Conservation (phyloP, 148 eudicot species). For the Diospyros lotus region DNA sequence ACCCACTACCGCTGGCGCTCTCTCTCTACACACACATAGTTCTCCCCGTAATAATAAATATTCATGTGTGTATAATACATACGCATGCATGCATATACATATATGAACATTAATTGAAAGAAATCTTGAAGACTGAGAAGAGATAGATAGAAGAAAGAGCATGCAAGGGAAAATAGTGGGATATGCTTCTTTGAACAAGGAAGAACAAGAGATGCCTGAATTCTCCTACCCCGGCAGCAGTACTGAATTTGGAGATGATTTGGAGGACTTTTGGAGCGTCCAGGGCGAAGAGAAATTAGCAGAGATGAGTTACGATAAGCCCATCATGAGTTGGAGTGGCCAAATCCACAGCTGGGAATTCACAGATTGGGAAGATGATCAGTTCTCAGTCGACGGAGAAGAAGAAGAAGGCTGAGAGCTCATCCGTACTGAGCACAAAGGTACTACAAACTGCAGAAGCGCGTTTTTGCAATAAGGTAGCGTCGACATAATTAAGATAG, state of each 20-base stretch:
- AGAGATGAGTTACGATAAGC: slow-evolving; percentile 1
- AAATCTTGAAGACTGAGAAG: not conserved
- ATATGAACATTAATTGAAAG: too few species aligned
- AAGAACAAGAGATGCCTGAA: slow-evolving; percentile 29
- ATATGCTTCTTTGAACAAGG: slow-evolving; percentile 21
- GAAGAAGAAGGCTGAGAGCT: slow-evolving; percentile 9
- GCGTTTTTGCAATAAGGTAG: not conserved
- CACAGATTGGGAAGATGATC: slow-evolving; percentile 19
- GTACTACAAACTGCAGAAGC: slow-evolving; percentile 1
- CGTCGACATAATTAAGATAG: slow-evolving; percentile 11
- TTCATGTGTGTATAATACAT: too few species aligned
- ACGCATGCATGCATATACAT: too few species aligned
- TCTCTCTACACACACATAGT: too few species aligned
- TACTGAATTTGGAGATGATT: slow-evolving; percentile 19
- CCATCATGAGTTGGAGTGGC: not conserved
- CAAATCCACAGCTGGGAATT: slow-evolving; percentile 19
- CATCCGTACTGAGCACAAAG: not conserved
- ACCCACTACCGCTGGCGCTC: too few species aligned
- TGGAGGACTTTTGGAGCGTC: slow-evolving; percentile 34
- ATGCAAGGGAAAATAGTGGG: slow-evolving; percentile 25
- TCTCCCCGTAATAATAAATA: too few species aligned
- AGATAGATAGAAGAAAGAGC: not conserved
- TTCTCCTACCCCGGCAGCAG: not conserved
- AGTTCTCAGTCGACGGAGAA: slow-evolving; percentile 13
- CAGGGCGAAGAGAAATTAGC: slow-evolving; percentile 13